A percentile compares a stretch with the other conserved stretches of the same genome.
Conservation (phyloP, 75 land plant species). For the Sequoiadendron giganteum region DNA sequence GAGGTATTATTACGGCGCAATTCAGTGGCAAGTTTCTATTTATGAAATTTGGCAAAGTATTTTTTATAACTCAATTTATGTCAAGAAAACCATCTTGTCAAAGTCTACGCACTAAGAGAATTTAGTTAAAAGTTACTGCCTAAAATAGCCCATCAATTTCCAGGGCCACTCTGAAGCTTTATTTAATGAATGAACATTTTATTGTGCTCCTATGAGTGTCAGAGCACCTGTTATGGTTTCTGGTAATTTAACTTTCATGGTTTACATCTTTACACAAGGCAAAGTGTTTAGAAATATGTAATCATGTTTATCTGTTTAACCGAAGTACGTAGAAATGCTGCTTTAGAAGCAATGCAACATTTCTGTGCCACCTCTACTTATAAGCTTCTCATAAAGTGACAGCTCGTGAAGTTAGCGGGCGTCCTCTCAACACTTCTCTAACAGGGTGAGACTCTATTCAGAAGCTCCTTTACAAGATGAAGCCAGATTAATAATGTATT, state of each 20-base stretch:
- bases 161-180: too few relatives aligned
- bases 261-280: neutral
- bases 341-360: neutral
- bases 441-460: neutral
- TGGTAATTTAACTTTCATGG: neutral
- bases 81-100: too few relatives aligned
- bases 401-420: neutral
- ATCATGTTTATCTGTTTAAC: neutral
- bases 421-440: neutral
- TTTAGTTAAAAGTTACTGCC: too few relatives aligned
- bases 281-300: too few relatives aligned
- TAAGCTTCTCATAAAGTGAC: neutral
- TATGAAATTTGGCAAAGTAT: too few relatives aligned
- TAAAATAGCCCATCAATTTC: too few relatives aligned
- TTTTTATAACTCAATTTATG: too few relatives aligned
- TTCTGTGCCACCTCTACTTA: neutral
- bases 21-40: too few relatives aligned
- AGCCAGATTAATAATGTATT: neutral
- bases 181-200: neutral
- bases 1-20: too few relatives aligned
- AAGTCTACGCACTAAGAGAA: too few relatives aligned
- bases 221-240: too few relatives aligned
- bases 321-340: neutral
- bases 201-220: neutral
- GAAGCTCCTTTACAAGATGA: neutral